phyloP scores from a whole-genome alignment of 2,329 filamentous ascomycete genomes.

The Sclerotinia borealis region DNA sequence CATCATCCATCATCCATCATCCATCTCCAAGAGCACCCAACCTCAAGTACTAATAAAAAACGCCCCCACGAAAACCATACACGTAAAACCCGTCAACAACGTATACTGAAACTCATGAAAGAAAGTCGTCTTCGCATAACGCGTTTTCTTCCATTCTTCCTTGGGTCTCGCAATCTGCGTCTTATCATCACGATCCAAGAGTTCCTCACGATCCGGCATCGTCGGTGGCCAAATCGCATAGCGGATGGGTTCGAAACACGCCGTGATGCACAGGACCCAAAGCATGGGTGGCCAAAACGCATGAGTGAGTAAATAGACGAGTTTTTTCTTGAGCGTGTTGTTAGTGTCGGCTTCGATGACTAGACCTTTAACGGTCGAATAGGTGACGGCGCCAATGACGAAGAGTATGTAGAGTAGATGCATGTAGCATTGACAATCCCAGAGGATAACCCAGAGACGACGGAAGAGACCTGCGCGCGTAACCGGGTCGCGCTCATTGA shows the following conservation, averaged over 20 bases:
- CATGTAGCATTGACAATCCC: constrained; percentile 50
- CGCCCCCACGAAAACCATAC: constrained; percentile 39
- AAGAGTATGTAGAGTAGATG: constrained; percentile 42
- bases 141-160: constrained; percentile 46
- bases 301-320: constrained; percentile 49
- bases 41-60: constrained; percentile 9
- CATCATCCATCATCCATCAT: neutral
- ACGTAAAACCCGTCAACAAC: constrained; percentile 44
- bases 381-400: constrained; percentile 35
- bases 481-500: constrained; percentile 52
- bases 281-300: constrained; percentile 56
- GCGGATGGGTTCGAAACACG: constrained; percentile 45
- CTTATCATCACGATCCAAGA: constrained; percentile 49
- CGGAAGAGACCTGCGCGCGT: constrained; percentile 46
- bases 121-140: constrained; percentile 46
- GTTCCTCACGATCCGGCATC: constrained; percentile 51
- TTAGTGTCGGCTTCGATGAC: constrained; percentile 48
- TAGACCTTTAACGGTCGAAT: constrained; percentile 35
- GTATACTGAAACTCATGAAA: constrained; percentile 53
- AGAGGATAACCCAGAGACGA: constrained; percentile 47
- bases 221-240: constrained; percentile 56
- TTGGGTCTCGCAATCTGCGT: constrained; percentile 48
- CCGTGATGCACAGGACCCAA: constrained; percentile 36
- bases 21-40: neutral
- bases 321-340: constrained; percentile 9